Percentiles rank a stretch among this genome's conserved stretches.
Conservation (phyloP, 1,284 basidiomycete genomes). For the Fomitopsis betulina region DNA sequence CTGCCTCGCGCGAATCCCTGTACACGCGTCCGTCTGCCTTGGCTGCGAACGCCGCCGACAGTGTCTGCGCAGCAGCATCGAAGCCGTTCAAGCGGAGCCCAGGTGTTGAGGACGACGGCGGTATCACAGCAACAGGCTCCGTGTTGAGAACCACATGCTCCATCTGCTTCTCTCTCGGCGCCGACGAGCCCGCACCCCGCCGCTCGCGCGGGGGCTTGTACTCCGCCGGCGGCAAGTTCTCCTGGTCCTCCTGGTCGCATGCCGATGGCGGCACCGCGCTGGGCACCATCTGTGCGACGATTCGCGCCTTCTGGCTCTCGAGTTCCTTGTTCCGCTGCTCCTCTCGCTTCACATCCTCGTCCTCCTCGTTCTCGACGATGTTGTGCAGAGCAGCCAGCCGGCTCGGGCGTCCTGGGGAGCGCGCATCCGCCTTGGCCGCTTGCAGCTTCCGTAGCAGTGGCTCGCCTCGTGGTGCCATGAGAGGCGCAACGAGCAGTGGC, state of each 20-base stretch:
- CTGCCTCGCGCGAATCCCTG: conserved; percentile 54
- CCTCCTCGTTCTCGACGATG: conserved; percentile 40
- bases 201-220: conserved; percentile 1
- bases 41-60: conserved; percentile 67
- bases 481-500: conserved; percentile 74
- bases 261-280: conserved; percentile 20
- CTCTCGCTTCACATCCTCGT: conserved; percentile 31
- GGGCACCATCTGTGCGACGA: conserved; percentile 89
- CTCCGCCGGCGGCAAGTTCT: conserved; percentile 35
- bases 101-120: conserved; percentile 6
- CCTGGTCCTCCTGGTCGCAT: conserved; percentile 35
- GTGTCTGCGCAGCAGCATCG: conserved; percentile 61
- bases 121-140: not conserved
- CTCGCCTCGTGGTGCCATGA: conserved; percentile 39
- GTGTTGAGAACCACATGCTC: conserved; percentile 20
- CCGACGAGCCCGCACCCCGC: conserved; percentile 15
- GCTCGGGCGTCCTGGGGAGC: conserved; percentile 31
- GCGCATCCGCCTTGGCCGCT: conserved; percentile 34
- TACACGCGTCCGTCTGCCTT: conserved; percentile 57
- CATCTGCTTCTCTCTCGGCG: conserved; percentile 19
- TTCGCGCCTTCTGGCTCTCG: conserved; percentile 83
- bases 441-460: conserved; percentile 53
- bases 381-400: conserved; percentile 38
- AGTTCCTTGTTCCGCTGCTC: conserved; percentile 64
- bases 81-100: conserved; percentile 44